These are phyloP conservation scores for Colletotrichum spaethianum DNA, from an alignment of 2,329 filamentous ascomycete species.

Conservation along the genomic window DNA sequence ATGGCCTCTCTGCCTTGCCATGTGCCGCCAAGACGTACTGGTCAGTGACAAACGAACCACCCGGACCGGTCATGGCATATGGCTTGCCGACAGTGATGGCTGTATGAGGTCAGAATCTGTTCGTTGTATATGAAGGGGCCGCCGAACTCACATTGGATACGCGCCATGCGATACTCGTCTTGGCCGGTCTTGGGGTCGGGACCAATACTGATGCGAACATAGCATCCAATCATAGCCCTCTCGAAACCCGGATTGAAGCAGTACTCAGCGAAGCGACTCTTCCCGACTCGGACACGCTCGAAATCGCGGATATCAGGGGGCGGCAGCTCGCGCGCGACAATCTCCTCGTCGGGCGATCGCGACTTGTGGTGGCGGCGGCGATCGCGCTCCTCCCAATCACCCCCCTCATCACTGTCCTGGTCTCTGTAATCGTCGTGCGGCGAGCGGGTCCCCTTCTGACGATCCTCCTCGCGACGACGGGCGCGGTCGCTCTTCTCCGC, in stretches of 20 bases:
- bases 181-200: conserved; percentile 79
- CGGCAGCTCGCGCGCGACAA: conserved; percentile 77
- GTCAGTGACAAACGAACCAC: conserved; percentile 85
- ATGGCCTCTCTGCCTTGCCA: conserved; percentile 86
- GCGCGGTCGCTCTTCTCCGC: conserved; percentile 76
- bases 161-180: conserved; percentile 88
- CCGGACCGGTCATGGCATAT: conserved; percentile 86
- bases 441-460: conserved; percentile 65
- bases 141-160: conserved; percentile 80
- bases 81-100: conserved; percentile 84
- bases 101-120: conserved; percentile 55
- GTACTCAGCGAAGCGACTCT: conserved; percentile 88
- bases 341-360: conserved; percentile 73
- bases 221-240: conserved; percentile 84
- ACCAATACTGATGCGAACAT: conserved; percentile 86
- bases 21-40: conserved; percentile 87
- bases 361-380: conserved; percentile 66
- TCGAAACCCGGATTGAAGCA: conserved; percentile 96
- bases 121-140: neutral
- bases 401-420: conserved; percentile 83
- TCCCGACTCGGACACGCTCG: conserved; percentile 85
- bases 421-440: conserved; percentile 72
- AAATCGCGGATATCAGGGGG: conserved; percentile 85
- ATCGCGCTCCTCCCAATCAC: conserved; percentile 31
- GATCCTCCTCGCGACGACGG: conserved; percentile 73